These are phyloP conservation scores for Athelia sp. DNA, from an alignment of 1,284 basidiomycete species.

Conservation along the genomic window DNA sequence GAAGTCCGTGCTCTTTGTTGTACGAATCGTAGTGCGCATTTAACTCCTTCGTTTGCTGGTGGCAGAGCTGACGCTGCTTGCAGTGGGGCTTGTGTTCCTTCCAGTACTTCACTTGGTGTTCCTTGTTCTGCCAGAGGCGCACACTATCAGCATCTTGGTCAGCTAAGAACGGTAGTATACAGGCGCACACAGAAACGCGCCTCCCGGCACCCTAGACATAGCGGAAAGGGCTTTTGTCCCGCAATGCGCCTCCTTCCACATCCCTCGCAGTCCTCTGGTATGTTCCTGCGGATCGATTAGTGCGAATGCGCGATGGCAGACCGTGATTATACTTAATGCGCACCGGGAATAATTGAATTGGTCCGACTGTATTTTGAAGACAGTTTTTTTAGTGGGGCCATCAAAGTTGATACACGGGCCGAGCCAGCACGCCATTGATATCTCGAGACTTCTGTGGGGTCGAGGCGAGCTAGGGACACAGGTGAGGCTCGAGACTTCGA, in stretches of 20 bases:
- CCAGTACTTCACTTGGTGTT: conserved; percentile 4
- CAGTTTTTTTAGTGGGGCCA: background rate
- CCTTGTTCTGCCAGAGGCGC: background rate
- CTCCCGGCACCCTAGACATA: conserved; percentile 2
- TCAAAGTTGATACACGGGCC: too few species aligned
- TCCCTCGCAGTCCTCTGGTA: background rate
- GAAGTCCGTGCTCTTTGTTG: background rate
- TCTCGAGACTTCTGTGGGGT: too few species aligned
- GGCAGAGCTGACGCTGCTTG: conserved; percentile 2
- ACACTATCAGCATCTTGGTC: background rate
- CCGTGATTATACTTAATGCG: too few species aligned
- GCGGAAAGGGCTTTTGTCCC: conserved; percentile 23
- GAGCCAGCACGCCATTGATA: too few species aligned
- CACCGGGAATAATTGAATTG: conserved; percentile 2
- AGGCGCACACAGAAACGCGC: conserved; percentile 6
- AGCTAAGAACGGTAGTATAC: background rate
- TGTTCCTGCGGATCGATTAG: too few species aligned
- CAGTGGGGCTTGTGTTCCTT: conserved; percentile 2
- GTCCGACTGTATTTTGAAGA: background rate
- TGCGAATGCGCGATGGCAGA: too few species aligned
- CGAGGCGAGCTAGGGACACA: too few species aligned
- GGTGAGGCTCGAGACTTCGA: too few species aligned
- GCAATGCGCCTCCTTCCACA: background rate
- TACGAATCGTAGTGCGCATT: background rate
- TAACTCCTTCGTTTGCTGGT: background rate